A percentile compares a stretch with the other conserved stretches of the same genome.
Evolutionary conservation across 345 rosid species (phyloP).

Genomic region (Pelargonium nanum): DNA sequence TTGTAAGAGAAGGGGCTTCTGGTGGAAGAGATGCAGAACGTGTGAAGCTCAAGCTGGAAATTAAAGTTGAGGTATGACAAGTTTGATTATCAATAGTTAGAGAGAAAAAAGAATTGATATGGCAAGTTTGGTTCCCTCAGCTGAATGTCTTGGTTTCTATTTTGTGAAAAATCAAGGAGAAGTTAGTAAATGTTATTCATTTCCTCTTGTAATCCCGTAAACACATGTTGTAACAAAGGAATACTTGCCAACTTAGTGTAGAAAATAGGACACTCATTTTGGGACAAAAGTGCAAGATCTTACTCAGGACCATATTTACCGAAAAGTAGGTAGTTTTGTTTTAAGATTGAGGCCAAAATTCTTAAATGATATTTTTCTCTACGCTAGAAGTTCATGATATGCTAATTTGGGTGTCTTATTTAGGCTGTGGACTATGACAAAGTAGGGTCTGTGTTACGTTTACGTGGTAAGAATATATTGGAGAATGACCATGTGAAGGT

Average conservation of each 20-base stretch:
- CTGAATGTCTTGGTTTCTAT: no score
- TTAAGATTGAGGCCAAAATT: background rate
- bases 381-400: background rate
- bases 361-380: background rate
- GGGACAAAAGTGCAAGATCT: no score
- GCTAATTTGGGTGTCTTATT: background rate
- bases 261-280: no score
- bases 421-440: constrained; percentile 81
- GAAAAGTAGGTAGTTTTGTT: no score
- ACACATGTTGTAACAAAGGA: no score
- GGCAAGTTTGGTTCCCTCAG: background rate
- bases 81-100: background rate
- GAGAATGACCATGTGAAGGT: constrained; percentile 93
- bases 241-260: no score
- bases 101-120: background rate
- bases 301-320: background rate
- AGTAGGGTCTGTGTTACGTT: constrained; percentile 62
- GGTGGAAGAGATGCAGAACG: constrained; percentile 90
- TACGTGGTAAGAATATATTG: constrained; percentile 77
- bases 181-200: no score
- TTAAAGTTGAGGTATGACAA: constrained; percentile 71
- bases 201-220: no score
- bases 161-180: no score
- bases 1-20: constrained; percentile 55
- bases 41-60: constrained; percentile 66